Percentiles rank a stretch among this genome's conserved stretches.
Evolutionary conservation across 257 asterid species (phyloP).

Genomic region (Scutellaria minor): DNA sequence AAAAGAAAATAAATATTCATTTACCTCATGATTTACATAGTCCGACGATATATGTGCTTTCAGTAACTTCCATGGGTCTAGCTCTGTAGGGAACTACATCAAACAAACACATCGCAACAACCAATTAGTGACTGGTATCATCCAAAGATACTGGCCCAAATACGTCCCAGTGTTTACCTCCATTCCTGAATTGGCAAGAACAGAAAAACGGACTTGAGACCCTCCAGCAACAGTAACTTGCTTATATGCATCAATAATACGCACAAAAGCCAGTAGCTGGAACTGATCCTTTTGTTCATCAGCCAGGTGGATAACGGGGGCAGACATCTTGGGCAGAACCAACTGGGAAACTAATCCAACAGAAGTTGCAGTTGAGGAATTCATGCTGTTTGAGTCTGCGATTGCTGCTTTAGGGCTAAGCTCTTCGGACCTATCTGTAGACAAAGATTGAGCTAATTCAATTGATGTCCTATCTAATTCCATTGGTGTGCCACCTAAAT

Average conservation of each 20-base stretch:
- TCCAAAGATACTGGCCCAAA: conserved; percentile 32
- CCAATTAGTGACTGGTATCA: conserved; percentile 35
- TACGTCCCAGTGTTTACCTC: conserved; percentile 60
- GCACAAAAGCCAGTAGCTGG: conserved; percentile 73
- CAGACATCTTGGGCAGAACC: conserved; percentile 89
- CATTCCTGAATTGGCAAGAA: conserved; percentile 84
- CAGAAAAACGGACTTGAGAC: conserved; percentile 77
- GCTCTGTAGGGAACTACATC: conserved; percentile 84
- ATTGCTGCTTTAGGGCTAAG: conserved; percentile 83
- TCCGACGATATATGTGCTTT: conserved; percentile 78
- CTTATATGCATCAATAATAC: conserved; percentile 88
- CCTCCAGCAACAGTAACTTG: conserved; percentile 82
- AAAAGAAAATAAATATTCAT: conserved; percentile 15
- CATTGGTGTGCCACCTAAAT: conserved; percentile 47
- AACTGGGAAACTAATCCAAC: conserved; percentile 51
- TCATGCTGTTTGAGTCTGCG: conserved; percentile 61
- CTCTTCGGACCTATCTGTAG: conserved; percentile 88
- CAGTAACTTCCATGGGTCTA: conserved; percentile 86
- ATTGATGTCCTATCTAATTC: conserved; percentile 53
- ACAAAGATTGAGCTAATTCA: conserved; percentile 65
- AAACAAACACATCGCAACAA: conserved; percentile 39
- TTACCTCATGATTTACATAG: conserved; percentile 89
- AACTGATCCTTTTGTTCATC: conserved; percentile 82
- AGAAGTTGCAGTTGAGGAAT: conserved; percentile 69
- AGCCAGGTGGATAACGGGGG: conserved; percentile 72